These are phyloP conservation scores for Coemansia sp. DNA, from an alignment of 192 early-diverging fungal genomes.

Conservation along the genomic window DNA sequence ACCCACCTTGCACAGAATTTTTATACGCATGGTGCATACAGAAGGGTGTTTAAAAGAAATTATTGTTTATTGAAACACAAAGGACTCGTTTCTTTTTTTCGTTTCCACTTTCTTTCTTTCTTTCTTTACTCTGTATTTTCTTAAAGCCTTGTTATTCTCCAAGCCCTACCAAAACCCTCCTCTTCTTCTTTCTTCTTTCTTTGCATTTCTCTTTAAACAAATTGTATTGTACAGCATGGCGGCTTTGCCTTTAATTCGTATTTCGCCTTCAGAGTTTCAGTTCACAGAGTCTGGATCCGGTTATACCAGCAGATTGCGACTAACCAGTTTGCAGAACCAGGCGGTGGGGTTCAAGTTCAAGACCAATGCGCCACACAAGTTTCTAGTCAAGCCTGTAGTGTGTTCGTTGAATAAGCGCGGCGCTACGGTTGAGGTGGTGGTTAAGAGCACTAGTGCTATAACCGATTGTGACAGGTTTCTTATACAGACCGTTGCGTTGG, in stretches of 20 bases:
- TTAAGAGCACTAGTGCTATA: slow-evolving; percentile 48
- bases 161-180: neutral
- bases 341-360: slow-evolving; percentile 59
- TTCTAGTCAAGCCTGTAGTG: slow-evolving; percentile 55
- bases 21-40: too few relatives aligned
- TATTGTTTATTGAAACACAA: too few relatives aligned
- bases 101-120: neutral
- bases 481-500: slow-evolving; percentile 54
- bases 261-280: slow-evolving; percentile 53
- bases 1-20: too few relatives aligned
- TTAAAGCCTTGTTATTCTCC: neutral
- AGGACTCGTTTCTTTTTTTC: too few relatives aligned
- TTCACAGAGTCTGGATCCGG: slow-evolving; percentile 42
- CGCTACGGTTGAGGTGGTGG: slow-evolving; percentile 50
- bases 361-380: slow-evolving; percentile 59
- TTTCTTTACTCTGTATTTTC: neutral
- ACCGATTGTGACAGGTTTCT: slow-evolving; percentile 54
- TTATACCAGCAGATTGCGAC: slow-evolving; percentile 47
- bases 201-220: slow-evolving; percentile 5
- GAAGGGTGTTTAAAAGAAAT: too few relatives aligned
- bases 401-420: slow-evolving; percentile 45
- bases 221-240: neutral
- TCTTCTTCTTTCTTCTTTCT: slow-evolving; percentile 1
- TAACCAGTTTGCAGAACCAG: slow-evolving; percentile 43
- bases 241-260: slow-evolving; percentile 46